Conservation (phyloP, 139 green algal genomes). For the Ulvella scutata region DNA sequence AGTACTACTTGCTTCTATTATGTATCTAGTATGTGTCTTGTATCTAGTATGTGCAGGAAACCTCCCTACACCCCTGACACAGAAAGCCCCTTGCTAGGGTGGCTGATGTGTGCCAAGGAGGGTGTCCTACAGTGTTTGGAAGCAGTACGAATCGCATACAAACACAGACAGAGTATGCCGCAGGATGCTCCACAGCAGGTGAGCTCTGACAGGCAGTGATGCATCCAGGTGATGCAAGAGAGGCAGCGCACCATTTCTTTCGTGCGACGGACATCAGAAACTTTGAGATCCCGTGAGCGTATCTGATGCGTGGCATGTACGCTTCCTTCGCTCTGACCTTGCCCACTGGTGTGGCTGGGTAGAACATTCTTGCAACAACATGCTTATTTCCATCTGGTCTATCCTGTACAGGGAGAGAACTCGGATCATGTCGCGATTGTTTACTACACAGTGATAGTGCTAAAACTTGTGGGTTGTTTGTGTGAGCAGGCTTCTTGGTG, state of each 20-base stretch:
- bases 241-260: neutral
- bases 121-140: neutral
- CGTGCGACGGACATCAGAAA: neutral
- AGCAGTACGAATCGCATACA: neutral
- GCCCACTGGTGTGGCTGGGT: neutral
- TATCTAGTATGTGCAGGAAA: no score
- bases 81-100: neutral
- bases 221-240: no score
- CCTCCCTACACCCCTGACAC: neutral
- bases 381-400: no score
- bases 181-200: no score
- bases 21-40: no score
- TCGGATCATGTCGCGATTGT: no score
- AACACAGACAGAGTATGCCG: neutral
- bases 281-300: neutral
- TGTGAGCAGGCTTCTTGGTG: no score
- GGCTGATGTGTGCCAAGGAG: neutral
- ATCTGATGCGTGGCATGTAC: neutral
- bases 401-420: no score
- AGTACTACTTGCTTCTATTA: no score
- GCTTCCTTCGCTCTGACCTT: neutral
- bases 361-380: neutral
- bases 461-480: no score
- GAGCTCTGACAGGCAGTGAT: no score
- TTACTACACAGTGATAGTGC: no score